Conservation (phyloP, 2,329 filamentous ascomycete species). For the Trichophyton benhamiae region DNA sequence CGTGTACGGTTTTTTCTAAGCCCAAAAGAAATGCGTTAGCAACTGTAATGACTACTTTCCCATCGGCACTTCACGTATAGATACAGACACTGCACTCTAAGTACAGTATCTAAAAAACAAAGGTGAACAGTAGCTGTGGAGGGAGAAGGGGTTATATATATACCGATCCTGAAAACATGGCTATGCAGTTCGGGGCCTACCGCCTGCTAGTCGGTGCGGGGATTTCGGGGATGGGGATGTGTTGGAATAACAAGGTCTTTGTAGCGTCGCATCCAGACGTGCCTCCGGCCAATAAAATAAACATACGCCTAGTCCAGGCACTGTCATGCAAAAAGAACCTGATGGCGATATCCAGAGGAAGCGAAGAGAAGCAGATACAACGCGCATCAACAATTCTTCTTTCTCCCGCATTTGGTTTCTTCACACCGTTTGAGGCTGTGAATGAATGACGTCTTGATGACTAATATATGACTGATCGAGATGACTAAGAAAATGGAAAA, state of each 20-base stretch:
- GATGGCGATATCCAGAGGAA: background rate
- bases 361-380: background rate
- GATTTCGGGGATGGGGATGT: background rate
- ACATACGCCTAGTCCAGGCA: background rate
- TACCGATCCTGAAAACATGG: slow-evolving; percentile 7
- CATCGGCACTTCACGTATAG: background rate
- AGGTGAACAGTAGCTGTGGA: background rate
- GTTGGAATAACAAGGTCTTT: background rate
- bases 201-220: background rate
- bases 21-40: background rate
- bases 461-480: background rate
- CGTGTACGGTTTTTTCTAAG: slow-evolving; percentile 69
- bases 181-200: background rate
- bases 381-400: background rate
- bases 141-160: background rate
- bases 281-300: background rate
- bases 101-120: background rate
- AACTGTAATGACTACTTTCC: background rate
- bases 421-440: background rate
- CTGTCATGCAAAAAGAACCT: background rate
- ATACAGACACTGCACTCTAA: background rate
- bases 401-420: background rate
- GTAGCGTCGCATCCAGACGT: background rate
- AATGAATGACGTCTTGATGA: background rate
- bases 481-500: slow-evolving; percentile 8